These are phyloP conservation scores for Colletotrichum incanum DNA, from an alignment of 2,329 filamentous ascomycete genomes.

Conservation along the genomic window DNA sequence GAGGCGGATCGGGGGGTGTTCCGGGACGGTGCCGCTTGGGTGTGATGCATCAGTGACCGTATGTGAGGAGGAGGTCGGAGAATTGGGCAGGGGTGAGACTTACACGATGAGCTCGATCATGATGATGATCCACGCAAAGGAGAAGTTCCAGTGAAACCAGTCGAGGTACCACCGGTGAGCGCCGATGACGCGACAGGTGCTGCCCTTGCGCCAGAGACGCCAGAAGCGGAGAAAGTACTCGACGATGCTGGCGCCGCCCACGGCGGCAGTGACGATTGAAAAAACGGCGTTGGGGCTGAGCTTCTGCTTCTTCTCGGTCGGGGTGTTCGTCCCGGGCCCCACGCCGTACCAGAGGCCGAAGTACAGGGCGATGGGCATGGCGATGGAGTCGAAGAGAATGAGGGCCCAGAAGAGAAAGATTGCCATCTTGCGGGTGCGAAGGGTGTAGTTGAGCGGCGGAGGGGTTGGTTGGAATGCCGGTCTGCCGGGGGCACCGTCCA, in stretches of 20 bases:
- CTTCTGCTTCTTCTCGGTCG: slow-evolving; percentile 53
- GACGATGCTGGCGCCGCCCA: slow-evolving; percentile 68
- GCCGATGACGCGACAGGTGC: slow-evolving; percentile 63
- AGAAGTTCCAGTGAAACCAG: slow-evolving; percentile 72
- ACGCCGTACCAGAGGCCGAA: slow-evolving; percentile 72
- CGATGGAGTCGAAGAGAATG: slow-evolving; percentile 71
- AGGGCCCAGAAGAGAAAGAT: slow-evolving; percentile 73
- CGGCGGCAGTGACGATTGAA: slow-evolving; percentile 67
- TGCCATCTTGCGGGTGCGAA: slow-evolving; percentile 61
- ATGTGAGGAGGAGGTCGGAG: too few species aligned
- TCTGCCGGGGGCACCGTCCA: neutral
- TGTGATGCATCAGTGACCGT: slow-evolving; percentile 2
- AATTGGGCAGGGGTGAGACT: slow-evolving; percentile 13
- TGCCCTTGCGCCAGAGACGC: slow-evolving; percentile 67
- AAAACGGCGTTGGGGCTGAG: slow-evolving; percentile 57
- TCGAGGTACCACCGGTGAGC: slow-evolving; percentile 59
- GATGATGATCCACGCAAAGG: slow-evolving; percentile 68
- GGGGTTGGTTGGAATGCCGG: slow-evolving; percentile 31
- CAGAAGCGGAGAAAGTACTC: slow-evolving; percentile 68
- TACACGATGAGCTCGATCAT: slow-evolving; percentile 70
- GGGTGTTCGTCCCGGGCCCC: slow-evolving; percentile 47
- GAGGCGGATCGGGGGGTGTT: slow-evolving; percentile 59
- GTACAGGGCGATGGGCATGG: slow-evolving; percentile 72
- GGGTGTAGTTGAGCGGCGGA: slow-evolving; percentile 44
- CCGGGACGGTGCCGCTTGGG: slow-evolving; percentile 43